Conservation (phyloP, 805 yeast species). For the Dipodascus albidus region DNA sequence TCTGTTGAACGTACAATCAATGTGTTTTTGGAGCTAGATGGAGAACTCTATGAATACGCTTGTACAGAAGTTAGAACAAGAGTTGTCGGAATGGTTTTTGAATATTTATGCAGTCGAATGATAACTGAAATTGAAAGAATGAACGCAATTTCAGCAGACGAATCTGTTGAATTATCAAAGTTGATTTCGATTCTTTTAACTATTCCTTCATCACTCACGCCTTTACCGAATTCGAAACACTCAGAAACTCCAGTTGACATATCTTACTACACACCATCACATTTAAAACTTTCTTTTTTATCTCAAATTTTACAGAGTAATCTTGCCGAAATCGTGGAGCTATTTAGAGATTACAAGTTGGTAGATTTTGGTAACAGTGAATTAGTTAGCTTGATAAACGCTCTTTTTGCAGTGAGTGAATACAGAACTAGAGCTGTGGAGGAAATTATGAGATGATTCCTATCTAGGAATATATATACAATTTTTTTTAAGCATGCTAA, state of each 20-base stretch:
- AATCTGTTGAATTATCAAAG: conserved; percentile 15
- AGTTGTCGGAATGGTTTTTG: conserved; percentile 16
- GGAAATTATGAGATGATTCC: conserved; percentile 8
- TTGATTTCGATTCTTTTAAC: conserved; percentile 11
- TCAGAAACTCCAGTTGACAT: conserved; percentile 5
- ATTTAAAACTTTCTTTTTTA: conserved; percentile 28
- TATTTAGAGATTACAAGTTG: conserved; percentile 20
- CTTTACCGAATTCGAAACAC: background rate
- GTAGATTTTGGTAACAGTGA: conserved; percentile 25
- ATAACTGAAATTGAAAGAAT: conserved; percentile 13
- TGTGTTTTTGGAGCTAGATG: conserved; percentile 5
- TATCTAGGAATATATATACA: too few relatives aligned
- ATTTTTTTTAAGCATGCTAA: too few relatives aligned
- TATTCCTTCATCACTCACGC: conserved; percentile 2
- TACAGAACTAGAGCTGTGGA: conserved; percentile 18
- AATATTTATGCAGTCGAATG: conserved; percentile 16
- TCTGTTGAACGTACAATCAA: conserved; percentile 11
- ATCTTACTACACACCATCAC: conserved; percentile 23
- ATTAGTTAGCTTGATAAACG: conserved; percentile 20
- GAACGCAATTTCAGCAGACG: conserved; percentile 23
- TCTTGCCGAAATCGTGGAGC: conserved; percentile 20
- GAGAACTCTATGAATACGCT: conserved; percentile 10
- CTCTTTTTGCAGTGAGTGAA: conserved; percentile 26
- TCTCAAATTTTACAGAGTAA: conserved; percentile 23
- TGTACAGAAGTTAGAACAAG: conserved; percentile 6